Evolutionary conservation across 148 eudicot species (phyloP).

Genomic region (Silene uniflora): DNA sequence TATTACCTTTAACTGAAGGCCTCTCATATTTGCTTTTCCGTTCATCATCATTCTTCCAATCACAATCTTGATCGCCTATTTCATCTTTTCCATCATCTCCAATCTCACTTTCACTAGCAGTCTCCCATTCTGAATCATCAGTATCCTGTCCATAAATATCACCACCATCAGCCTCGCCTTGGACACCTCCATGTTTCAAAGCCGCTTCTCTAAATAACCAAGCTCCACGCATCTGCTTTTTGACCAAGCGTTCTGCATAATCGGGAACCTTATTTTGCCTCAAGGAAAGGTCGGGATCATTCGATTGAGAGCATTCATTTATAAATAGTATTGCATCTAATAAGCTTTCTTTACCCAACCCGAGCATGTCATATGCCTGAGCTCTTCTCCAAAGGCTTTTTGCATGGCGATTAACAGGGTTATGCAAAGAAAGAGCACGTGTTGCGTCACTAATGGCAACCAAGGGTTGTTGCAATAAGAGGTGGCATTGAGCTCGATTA

Average conservation of each 20-base stretch:
- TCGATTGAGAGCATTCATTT: constrained; percentile 90
- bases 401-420: constrained; percentile 86
- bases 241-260: constrained; percentile 92
- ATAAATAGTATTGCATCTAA: constrained; percentile 89
- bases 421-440: constrained; percentile 86
- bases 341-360: constrained; percentile 92
- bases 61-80: constrained; percentile 56
- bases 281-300: constrained; percentile 75
- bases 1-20: constrained; percentile 58
- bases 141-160: constrained; percentile 65
- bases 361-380: constrained; percentile 97
- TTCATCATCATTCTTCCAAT: constrained; percentile 63
- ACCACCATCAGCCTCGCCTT: constrained; percentile 71
- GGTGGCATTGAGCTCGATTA: constrained; percentile 93
- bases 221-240: constrained; percentile 96
- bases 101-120: constrained; percentile 93
- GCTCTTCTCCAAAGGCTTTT: constrained; percentile 99
- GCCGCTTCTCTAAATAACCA: constrained; percentile 97
- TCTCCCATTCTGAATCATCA: constrained; percentile 99
- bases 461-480: constrained; percentile 79
- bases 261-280: constrained; percentile 96
- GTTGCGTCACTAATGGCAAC: constrained; percentile 93
- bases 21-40: constrained; percentile 53
- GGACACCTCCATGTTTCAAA: constrained; percentile 86
- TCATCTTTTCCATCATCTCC: constrained; percentile 69